These are phyloP conservation scores for Coemansia sp. DNA, from an alignment of 192 early-diverging fungal genomes.

Conservation along the genomic window DNA sequence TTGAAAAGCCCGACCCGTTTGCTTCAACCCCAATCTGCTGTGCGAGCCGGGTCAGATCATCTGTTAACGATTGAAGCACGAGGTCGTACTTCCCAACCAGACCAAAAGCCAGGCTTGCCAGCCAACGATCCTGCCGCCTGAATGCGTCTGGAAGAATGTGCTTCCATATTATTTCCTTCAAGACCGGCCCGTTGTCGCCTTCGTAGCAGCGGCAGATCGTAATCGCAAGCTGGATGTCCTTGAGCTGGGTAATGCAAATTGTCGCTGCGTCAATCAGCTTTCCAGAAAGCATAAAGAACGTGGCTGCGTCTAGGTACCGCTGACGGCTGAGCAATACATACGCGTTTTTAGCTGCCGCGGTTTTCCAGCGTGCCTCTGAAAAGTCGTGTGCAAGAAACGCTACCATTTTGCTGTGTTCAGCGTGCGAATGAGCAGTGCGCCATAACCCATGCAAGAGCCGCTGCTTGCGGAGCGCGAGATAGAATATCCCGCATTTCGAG, in stretches of 20 bases:
- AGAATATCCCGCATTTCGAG: slow-evolving; percentile 83
- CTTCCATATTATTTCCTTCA: slow-evolving; percentile 40
- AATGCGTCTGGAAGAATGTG: slow-evolving; percentile 45
- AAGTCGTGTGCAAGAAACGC: slow-evolving; percentile 93
- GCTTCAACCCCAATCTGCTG: slow-evolving; percentile 32
- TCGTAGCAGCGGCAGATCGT: slow-evolving; percentile 89
- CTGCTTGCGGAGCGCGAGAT: slow-evolving; percentile 86
- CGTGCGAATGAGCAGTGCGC: slow-evolving; percentile 78
- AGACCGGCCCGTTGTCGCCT: slow-evolving; percentile 62
- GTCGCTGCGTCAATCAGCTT: slow-evolving; percentile 88
- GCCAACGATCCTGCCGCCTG: slow-evolving; percentile 45
- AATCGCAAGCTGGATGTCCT: slow-evolving; percentile 91
- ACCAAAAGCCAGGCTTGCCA: slow-evolving; percentile 48
- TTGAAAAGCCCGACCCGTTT: slow-evolving; percentile 24
- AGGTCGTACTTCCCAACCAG: slow-evolving; percentile 44
- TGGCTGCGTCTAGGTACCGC: slow-evolving; percentile 88
- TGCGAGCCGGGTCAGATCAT: slow-evolving; percentile 33
- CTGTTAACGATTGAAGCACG: slow-evolving; percentile 41
- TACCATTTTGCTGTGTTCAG: slow-evolving; percentile 87
- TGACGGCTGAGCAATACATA: slow-evolving; percentile 96
- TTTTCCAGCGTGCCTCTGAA: slow-evolving; percentile 84
- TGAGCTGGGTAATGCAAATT: slow-evolving; percentile 88
- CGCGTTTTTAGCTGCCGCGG: slow-evolving; percentile 96
- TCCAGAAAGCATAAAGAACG: slow-evolving; percentile 92
- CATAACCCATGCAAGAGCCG: slow-evolving; percentile 89